These are phyloP conservation scores for Clausena lansium DNA, from an alignment of 345 rosid species.

Conservation along the genomic window DNA sequence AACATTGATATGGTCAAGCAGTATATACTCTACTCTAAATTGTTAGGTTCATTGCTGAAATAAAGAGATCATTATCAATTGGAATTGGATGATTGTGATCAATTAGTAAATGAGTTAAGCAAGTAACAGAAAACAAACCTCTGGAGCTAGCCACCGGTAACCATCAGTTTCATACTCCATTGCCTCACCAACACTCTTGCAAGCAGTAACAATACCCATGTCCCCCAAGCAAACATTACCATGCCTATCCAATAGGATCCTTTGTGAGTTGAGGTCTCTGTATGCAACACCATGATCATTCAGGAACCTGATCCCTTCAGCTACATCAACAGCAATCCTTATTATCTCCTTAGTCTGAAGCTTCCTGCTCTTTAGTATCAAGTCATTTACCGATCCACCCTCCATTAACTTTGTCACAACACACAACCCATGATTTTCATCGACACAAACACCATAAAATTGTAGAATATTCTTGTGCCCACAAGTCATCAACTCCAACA, in stretches of 20 bases:
- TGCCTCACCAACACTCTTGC: slow-evolving; percentile 81
- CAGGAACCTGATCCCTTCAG: slow-evolving; percentile 82
- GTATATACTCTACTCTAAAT: slow-evolving; percentile 24
- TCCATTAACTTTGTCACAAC: slow-evolving; percentile 88
- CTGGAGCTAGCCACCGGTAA: slow-evolving; percentile 97
- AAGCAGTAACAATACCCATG: slow-evolving; percentile 83
- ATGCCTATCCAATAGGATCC: slow-evolving; percentile 73
- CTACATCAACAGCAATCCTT: slow-evolving; percentile 69
- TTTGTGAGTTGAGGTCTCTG: slow-evolving; percentile 77
- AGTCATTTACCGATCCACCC: slow-evolving; percentile 83
- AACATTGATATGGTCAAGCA: neutral
- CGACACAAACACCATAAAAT: slow-evolving; percentile 80
- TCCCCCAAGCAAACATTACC: slow-evolving; percentile 89
- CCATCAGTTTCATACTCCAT: slow-evolving; percentile 97
- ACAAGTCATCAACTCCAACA: slow-evolving; percentile 86
- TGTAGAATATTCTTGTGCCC: slow-evolving; percentile 86
- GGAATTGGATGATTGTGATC: neutral
- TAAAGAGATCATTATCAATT: neutral
- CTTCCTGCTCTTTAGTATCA: slow-evolving; percentile 74
- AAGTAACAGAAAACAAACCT: slow-evolving; percentile 53
- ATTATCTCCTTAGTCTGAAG: slow-evolving; percentile 72
- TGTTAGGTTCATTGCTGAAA: neutral
- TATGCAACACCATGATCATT: slow-evolving; percentile 83
- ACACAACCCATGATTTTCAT: slow-evolving; percentile 87
- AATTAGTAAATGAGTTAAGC: neutral